A percentile compares a stretch with the other conserved stretches of the same genome.
Conservation (phyloP, 2,329 filamentous ascomycete species). For the Sordariomycetes sp. region DNA sequence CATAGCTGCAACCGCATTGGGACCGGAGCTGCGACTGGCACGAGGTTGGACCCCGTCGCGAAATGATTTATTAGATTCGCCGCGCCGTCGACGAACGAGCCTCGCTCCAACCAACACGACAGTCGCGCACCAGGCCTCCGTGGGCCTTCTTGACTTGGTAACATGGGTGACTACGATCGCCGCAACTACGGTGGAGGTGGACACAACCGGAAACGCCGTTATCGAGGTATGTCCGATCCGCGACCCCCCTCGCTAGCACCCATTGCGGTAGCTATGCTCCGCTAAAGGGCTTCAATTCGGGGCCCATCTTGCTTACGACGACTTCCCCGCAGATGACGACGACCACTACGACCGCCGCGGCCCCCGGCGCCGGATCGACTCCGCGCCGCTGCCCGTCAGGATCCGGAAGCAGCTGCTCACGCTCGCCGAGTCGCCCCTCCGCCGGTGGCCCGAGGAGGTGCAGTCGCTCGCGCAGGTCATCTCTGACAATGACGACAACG, state of each 20-base stretch:
- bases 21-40: too few species aligned
- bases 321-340: slow-evolving; percentile 29
- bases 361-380: slow-evolving; percentile 61
- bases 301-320: slow-evolving; percentile 9
- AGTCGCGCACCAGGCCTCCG: neutral
- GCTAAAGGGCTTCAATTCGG: neutral
- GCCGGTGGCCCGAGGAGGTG: slow-evolving; percentile 68
- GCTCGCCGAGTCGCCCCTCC: slow-evolving; percentile 70
- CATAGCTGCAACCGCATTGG: too few species aligned
- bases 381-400: slow-evolving; percentile 52
- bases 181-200: slow-evolving; percentile 33
- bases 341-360: slow-evolving; percentile 64
- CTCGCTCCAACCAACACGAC: neutral
- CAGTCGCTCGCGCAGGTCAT: slow-evolving; percentile 62
- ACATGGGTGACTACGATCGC: slow-evolving; percentile 44
- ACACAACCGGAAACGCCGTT: slow-evolving; percentile 60
- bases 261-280: neutral
- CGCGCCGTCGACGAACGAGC: neutral
- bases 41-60: neutral
- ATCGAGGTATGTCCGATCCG: slow-evolving; percentile 41
- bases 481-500: slow-evolving; percentile 75
- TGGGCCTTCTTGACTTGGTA: neutral
- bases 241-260: neutral
- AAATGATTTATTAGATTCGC: neutral
- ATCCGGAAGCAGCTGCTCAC: slow-evolving; percentile 67